Evolutionary conservation across 805 yeast genomes (phyloP).

Genomic region (Candida arabinofermentans): DNA sequence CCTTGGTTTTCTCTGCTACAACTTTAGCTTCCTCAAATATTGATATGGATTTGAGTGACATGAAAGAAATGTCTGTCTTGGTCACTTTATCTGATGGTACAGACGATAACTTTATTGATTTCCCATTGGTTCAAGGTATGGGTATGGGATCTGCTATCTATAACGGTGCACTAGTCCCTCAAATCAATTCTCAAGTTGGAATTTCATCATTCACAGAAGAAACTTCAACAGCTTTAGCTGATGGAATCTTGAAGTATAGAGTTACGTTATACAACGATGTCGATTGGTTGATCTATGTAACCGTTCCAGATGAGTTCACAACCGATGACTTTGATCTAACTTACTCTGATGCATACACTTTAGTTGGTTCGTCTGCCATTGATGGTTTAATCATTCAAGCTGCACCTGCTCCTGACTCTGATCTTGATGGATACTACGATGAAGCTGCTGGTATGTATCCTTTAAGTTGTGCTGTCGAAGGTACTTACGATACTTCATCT

Average conservation of each 20-base stretch:
- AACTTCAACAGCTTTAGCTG: constrained; percentile 23
- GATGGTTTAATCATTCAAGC: constrained; percentile 44
- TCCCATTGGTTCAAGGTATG: constrained; percentile 58
- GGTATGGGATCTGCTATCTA: constrained; percentile 52
- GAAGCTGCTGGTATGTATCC: constrained; percentile 66
- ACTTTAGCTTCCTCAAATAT: constrained; percentile 38
- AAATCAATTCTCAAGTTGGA: constrained; percentile 44
- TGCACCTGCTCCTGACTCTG: constrained; percentile 39
- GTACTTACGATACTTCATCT: constrained; percentile 32
- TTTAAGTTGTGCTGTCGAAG: constrained; percentile 30
- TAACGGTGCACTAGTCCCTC: constrained; percentile 43
- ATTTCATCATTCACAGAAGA: constrained; percentile 36
- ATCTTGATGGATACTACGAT: constrained; percentile 47
- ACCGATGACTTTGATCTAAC: constrained; percentile 30
- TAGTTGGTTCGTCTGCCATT: constrained; percentile 37
- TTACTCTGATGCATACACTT: constrained; percentile 28
- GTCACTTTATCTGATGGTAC: constrained; percentile 37
- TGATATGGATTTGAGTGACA: constrained; percentile 39
- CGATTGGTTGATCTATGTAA: constrained; percentile 51
- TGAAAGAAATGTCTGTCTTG: constrained; percentile 48
- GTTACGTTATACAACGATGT: constrained; percentile 37
- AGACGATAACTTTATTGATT: constrained; percentile 34
- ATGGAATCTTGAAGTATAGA: constrained; percentile 36
- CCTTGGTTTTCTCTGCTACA: constrained; percentile 52
- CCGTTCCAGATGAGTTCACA: constrained; percentile 31